A percentile compares a stretch with the other conserved stretches of the same genome.
Conservation (phyloP, 1,284 basidiomycete genomes). For the Fomitiporia mediterranea region DNA sequence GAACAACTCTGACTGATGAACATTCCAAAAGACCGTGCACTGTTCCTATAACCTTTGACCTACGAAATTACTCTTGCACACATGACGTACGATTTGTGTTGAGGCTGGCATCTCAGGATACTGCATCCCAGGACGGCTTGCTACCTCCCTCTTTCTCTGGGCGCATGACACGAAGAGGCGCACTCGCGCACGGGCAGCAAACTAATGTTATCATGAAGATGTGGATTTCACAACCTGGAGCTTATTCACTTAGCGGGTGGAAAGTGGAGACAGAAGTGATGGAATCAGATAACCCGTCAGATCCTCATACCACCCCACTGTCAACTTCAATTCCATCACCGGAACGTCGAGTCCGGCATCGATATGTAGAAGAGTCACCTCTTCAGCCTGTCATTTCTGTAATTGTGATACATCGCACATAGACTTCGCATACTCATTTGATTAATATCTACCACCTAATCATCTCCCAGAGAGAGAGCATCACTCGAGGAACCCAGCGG, state of each 20-base stretch:
- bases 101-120: slow-evolving; percentile 2
- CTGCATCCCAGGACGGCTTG: slow-evolving; percentile 19
- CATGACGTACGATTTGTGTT: slow-evolving; percentile 45
- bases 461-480: not conserved
- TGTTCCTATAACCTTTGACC: slow-evolving; percentile 48
- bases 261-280: slow-evolving; percentile 55
- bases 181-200: slow-evolving; percentile 45
- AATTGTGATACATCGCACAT: slow-evolving; percentile 14
- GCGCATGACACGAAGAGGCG: slow-evolving; percentile 53
- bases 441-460: not conserved
- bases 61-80: slow-evolving; percentile 70
- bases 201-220: slow-evolving; percentile 44
- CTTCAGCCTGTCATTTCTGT: not conserved
- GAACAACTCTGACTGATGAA: slow-evolving; percentile 1
- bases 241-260: slow-evolving; percentile 61
- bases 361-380: slow-evolving; percentile 14
- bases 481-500: not conserved
- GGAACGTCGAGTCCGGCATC: slow-evolving; percentile 7
- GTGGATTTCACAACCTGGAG: slow-evolving; percentile 59
- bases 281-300: slow-evolving; percentile 3
- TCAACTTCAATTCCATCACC: not conserved
- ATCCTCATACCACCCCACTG: not conserved
- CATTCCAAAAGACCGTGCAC: slow-evolving; percentile 47
- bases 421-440: not conserved
- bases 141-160: slow-evolving; percentile 54